A percentile compares a stretch with the other conserved stretches of the same genome.
Evolutionary conservation across 2,329 filamentous ascomycete genomes (phyloP).

Genomic region (Claviceps sorghi): DNA sequence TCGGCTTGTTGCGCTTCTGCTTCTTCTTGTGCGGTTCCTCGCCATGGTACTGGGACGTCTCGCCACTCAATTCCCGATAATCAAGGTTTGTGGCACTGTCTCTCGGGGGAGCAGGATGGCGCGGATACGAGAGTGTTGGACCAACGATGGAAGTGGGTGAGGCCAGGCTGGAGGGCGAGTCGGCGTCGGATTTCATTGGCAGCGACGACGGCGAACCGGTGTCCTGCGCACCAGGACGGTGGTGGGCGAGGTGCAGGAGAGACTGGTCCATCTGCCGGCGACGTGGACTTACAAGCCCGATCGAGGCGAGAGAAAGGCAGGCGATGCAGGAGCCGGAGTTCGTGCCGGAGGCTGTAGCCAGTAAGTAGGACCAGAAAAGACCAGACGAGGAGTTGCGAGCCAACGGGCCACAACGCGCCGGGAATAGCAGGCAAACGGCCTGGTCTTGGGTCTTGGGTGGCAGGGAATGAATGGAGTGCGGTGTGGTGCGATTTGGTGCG

Average conservation of each 20-base stretch:
- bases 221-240: constrained; percentile 3
- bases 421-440: constrained; percentile 1
- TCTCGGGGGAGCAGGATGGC: constrained; percentile 2
- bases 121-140: constrained; percentile 3
- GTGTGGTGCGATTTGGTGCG: constrained; percentile 1
- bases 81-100: constrained; percentile 6
- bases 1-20: constrained; percentile 76
- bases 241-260: constrained; percentile 4
- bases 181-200: constrained; percentile 4
- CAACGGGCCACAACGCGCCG: background rate
- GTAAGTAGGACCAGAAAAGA: background rate
- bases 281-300: background rate
- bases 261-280: constrained; percentile 5
- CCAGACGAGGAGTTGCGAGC: background rate
- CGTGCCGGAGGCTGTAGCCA: background rate
- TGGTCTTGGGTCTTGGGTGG: constrained; percentile 10
- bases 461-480: constrained; percentile 17
- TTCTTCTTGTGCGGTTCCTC: constrained; percentile 45
- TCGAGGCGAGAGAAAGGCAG: background rate
- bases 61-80: constrained; percentile 6
- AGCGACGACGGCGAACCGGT: background rate
- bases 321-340: background rate
- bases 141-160: constrained; percentile 1
- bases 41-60: constrained; percentile 9
- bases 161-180: constrained; percentile 3